A percentile compares a stretch with the other conserved stretches of the same genome.
phyloP scores from a whole-genome alignment of 2,329 filamentous ascomycete genomes.

The Stagonosporopsis tanaceti region DNA sequence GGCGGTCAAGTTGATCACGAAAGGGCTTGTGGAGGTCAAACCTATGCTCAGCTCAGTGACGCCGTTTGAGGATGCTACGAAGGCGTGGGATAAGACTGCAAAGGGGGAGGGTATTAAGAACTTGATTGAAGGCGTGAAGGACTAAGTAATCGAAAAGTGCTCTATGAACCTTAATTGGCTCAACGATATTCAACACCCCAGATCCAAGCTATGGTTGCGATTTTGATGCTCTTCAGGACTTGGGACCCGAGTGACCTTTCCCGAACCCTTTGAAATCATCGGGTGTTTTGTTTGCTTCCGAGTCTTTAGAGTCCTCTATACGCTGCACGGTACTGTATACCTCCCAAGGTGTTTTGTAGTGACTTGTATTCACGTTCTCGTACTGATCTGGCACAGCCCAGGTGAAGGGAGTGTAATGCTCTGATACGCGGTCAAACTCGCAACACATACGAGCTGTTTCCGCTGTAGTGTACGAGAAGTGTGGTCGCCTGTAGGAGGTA shows the following conservation, averaged over 20 bases:
- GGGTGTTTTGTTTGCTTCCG: no score
- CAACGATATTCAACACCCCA: background rate
- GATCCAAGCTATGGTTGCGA: no score
- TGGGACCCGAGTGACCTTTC: no score
- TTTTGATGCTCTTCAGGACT: no score
- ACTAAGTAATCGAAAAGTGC: slow-evolving; percentile 14
- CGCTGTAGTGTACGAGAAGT: background rate
- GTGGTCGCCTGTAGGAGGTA: background rate
- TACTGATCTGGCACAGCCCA: background rate
- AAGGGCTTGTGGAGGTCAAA: slow-evolving; percentile 35
- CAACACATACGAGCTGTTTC: background rate
- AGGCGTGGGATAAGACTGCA: slow-evolving; percentile 44
- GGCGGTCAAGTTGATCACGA: slow-evolving; percentile 36
- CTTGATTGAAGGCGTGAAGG: slow-evolving; percentile 39
- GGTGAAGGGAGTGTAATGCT: background rate
- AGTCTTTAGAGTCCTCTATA: background rate
- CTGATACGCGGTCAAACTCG: background rate
- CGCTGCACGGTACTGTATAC: background rate
- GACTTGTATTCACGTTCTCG: background rate
- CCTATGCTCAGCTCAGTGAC: slow-evolving; percentile 41
- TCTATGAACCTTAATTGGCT: background rate
- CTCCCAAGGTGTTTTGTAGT: background rate
- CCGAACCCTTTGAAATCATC: no score
- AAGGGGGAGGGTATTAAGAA: slow-evolving; percentile 47
- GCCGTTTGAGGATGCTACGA: slow-evolving; percentile 39